Evolutionary conservation across 2,329 filamentous ascomycete species (phyloP), one percentile per base, ranked within the genome.

Genomic region (Ascochyta viciae-villosae): DNA sequence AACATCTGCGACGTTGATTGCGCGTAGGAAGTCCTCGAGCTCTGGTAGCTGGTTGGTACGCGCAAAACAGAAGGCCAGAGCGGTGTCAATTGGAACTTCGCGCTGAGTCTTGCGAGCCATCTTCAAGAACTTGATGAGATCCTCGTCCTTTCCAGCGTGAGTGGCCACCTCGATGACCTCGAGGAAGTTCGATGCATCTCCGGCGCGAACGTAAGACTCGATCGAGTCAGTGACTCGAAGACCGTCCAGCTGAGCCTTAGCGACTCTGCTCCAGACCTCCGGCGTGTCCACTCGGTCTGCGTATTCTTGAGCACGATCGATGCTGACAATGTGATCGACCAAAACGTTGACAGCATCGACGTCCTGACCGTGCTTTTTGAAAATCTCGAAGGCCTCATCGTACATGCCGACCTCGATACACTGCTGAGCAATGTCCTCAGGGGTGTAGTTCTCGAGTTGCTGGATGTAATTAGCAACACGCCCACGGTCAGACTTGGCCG

Each of bases 101-200:
- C 96, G 91, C 61, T 96, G 85, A 38, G 93, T 97, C 86, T 98
- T 98, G 71, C 96, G 90, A 39, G 95, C 90, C 96, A 99, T 99
- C 66, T 90, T 90, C 64, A 99, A 83, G 81, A 88, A 99, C 79
- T 96, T 97, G 83, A 99, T 89, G 34, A 99, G 87, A 58, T 99
- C 95, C 74, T 97, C 93, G 72, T 98, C 94, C 84, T 99, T 99
- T 67, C 94, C 95, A 57, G 96, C 95, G 67, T 93, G 92, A 0
- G 91, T 96, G 15, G 91, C 92, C 64, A 92, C 95, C 76, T 99
- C 95, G 62, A 99, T 98, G 56, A 99, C 95, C 77, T 99, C 96
- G 45, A 86, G 82, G 79, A 96, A 96, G 82, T 99, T 99, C 67
- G 88, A 90, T 31, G 96, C 90, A 71, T 99, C 95, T 61, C 89